Evolutionary conservation across 2,329 filamentous ascomycete species (phyloP), one percentile per base, ranked within the genome.

Genomic region (Neodidymelliopsis sp.): DNA sequence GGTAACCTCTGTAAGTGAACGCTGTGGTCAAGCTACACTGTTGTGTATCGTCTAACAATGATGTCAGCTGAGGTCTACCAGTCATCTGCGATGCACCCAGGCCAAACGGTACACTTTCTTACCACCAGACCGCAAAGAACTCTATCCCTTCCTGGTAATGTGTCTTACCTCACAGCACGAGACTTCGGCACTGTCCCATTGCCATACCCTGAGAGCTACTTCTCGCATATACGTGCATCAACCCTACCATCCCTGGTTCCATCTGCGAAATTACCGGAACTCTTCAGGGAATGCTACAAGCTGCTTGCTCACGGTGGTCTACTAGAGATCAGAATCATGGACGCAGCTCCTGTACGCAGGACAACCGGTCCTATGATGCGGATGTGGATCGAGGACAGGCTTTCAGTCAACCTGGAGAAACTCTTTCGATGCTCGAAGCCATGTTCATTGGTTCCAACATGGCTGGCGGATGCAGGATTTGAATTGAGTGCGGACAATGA

Each of bases 391-490:
- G 82, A 87, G 31, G 76, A 81, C 3, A 76, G 87, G 40, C 74
- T 89, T 0, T 66, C 86, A 2, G 66, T 81, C 6, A 85, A 85
- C 47, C 70, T 89, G 0, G 82, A 85, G 61, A 75, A 76, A 16
- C 74, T 79, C 12, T 85, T 83, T 46, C 79, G 82, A 7, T 87
- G 84, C 57, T 79, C 78, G 4, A 83, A 80, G 42, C 86, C 86
- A 0, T 82, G 77, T 27, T 77, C 77, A 8, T 70, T 83, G 2
- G 80, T 89, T 30, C 82, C 84, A 0, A 70, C 76, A 20, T 87
- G 84, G 81, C 74, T 89, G 12, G 75, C 74, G 0, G 79, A 84
- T 19, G 83, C 80, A 1, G 77, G 77, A 0, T 77, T 86, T 47
- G 65, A 67, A 30, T 29, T 72, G 12, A 54, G 54, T 6, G 41